Percentiles rank a stretch among this genome's conserved stretches.
phyloP scores from a whole-genome alignment of 192 early-diverging fungal genomes.

The Backusella luteola region DNA sequence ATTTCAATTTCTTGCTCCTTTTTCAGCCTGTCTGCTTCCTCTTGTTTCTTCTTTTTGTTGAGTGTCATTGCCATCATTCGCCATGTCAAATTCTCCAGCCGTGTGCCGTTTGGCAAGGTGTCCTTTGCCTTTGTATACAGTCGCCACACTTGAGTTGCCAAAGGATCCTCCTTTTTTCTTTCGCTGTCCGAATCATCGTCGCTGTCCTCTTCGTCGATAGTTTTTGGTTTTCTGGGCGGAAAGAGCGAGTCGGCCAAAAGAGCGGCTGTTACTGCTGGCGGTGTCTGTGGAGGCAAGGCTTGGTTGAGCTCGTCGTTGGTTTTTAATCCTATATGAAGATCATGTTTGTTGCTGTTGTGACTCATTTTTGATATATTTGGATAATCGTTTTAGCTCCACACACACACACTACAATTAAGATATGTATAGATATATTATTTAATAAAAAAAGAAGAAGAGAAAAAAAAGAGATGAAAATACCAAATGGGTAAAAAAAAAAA shows the following conservation, averaged over 20 bases:
- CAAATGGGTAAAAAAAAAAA: neutral
- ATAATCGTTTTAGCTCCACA: neutral
- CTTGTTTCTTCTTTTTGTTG: constrained; percentile 34
- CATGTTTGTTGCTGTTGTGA: neutral
- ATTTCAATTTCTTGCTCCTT: neutral
- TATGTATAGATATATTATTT: neutral
- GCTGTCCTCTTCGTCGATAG: neutral
- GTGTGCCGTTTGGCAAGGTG: constrained; percentile 69
- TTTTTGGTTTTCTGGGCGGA: constrained; percentile 29
- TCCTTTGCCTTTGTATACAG: constrained; percentile 81
- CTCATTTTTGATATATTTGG: neutral
- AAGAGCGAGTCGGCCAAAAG: constrained; percentile 36
- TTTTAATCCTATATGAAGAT: neutral
- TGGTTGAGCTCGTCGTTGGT: neutral
- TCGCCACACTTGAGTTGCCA: constrained; percentile 67
- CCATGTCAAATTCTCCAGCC: constrained; percentile 86
- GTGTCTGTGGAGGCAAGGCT: constrained; percentile 6
- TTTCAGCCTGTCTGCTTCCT: neutral
- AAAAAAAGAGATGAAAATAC: neutral
- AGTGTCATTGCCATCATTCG: constrained; percentile 76
- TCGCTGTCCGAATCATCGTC: constrained; percentile 23
- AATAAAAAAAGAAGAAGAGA: neutral
- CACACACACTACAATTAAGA: neutral
- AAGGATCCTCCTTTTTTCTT: constrained; percentile 48
- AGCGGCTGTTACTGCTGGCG: constrained; percentile 31